Evolutionary conservation across 2,329 filamentous ascomycete genomes (phyloP).

Genomic region (Cladosporium sp.): DNA sequence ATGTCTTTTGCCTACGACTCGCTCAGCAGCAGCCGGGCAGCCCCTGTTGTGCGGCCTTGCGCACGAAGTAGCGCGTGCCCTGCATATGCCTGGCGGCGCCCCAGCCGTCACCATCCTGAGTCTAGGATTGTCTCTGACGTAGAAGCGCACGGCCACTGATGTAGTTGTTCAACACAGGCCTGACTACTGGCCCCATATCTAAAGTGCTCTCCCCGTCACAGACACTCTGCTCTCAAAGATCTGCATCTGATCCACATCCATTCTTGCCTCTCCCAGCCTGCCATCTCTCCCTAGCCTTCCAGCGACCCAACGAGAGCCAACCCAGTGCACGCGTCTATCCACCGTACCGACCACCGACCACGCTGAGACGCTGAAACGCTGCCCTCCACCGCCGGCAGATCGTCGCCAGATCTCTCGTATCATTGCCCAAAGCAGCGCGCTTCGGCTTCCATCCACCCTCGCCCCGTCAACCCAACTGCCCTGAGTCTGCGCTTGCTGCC

Average conservation of each 20-base stretch:
- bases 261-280: slow-evolving; percentile 17
- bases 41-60: slow-evolving; percentile 8
- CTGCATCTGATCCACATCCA: slow-evolving; percentile 13
- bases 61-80: slow-evolving; percentile 1
- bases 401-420: slow-evolving; percentile 11
- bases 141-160: neutral
- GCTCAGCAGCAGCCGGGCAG: neutral
- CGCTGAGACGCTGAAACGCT: slow-evolving; percentile 3
- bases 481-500: slow-evolving; percentile 20
- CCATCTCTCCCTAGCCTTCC: neutral
- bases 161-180: slow-evolving; percentile 11
- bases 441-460: slow-evolving; percentile 13
- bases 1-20: neutral
- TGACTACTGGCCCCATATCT: slow-evolving; percentile 13
- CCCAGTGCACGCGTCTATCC: neutral
- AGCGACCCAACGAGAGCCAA: neutral
- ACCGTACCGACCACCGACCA: neutral
- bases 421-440: slow-evolving; percentile 17
- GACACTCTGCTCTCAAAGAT: neutral
- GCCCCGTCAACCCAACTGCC: slow-evolving; percentile 21
- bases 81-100: slow-evolving; percentile 9
- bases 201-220: slow-evolving; percentile 9
- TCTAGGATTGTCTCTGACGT: slow-evolving; percentile 5
- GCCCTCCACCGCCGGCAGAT: slow-evolving; percentile 5
- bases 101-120: slow-evolving; percentile 1